These are phyloP conservation scores for Trichoderma reesei DNA, from an alignment of 495 filamentous ascomycete genomes.

Conservation along the genomic window DNA sequence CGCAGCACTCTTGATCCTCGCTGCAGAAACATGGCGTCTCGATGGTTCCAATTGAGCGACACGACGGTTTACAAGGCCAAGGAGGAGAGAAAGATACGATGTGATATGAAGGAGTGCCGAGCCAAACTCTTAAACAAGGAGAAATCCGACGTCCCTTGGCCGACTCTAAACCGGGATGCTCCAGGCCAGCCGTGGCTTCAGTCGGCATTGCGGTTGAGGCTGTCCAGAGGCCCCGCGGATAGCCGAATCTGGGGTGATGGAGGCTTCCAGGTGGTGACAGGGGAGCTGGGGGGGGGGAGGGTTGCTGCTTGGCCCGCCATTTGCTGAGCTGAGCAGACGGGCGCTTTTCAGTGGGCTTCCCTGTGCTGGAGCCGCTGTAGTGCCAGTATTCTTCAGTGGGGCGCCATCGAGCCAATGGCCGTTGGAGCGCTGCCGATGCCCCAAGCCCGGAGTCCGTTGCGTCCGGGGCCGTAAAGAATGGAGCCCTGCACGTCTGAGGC, in stretches of 20 bases:
- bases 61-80: not conserved
- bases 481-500: not conserved
- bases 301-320: not conserved
- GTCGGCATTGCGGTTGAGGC: conserved; percentile 10
- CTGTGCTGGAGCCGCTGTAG: not conserved
- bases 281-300: not conserved
- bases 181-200: conserved; percentile 9
- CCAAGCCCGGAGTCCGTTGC: not conserved
- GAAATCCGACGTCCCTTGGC: not conserved
- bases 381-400: no score
- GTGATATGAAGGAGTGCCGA: not conserved
- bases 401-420: no score
- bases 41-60: not conserved
- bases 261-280: not conserved
- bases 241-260: conserved; percentile 9
- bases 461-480: conserved; percentile 4
- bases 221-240: conserved; percentile 6
- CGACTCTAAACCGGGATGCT: not conserved
- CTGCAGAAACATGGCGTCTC: conserved; percentile 33
- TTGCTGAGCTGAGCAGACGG: not conserved
- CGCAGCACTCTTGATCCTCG: conserved; percentile 31
- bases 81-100: not conserved
- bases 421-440: conserved; percentile 2
- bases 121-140: not conserved
- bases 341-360: no score